phyloP scores from a whole-genome alignment of 2,329 filamentous ascomycete species.

The Ophiocordyceps camponoti-leonardi region DNA sequence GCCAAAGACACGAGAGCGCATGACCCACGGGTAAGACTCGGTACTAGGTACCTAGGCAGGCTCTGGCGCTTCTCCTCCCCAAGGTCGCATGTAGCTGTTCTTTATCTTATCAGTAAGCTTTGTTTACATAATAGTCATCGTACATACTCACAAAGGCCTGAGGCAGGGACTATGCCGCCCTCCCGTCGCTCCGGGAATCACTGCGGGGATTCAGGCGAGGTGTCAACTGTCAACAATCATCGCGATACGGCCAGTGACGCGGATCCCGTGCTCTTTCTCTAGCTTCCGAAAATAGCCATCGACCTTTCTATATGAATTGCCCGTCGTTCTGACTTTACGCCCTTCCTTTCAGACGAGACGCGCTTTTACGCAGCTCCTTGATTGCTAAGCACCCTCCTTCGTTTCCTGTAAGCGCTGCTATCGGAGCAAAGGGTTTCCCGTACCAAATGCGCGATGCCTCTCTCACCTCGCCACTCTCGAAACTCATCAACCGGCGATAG shows the following conservation, averaged over 20 bases:
- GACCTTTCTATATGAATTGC: background rate
- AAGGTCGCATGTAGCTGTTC: background rate
- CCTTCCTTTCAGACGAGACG: background rate
- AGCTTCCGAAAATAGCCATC: background rate
- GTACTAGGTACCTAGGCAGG: no score
- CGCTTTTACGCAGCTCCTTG: background rate
- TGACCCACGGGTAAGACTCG: no score
- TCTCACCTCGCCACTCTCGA: constrained; percentile 38
- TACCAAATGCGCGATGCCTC: constrained; percentile 11
- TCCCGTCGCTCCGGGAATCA: background rate
- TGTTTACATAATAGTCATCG: background rate
- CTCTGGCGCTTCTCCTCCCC: no score
- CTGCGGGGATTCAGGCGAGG: background rate
- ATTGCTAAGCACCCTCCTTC: background rate
- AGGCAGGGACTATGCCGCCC: background rate
- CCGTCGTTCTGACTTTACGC: background rate
- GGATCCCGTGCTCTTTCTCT: background rate
- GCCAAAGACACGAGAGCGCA: no score
- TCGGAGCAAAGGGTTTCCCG: background rate
- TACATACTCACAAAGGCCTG: background rate
- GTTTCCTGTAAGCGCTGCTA: background rate
- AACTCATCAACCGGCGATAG: constrained; percentile 37
- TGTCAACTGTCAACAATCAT: background rate
- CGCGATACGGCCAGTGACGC: background rate
- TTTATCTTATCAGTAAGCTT: background rate